Percentiles rank a stretch among this genome's conserved stretches.
These are phyloP conservation scores for Taiozyma onychis DNA, from an alignment of 1,139 yeast species.

Conservation along the genomic window DNA sequence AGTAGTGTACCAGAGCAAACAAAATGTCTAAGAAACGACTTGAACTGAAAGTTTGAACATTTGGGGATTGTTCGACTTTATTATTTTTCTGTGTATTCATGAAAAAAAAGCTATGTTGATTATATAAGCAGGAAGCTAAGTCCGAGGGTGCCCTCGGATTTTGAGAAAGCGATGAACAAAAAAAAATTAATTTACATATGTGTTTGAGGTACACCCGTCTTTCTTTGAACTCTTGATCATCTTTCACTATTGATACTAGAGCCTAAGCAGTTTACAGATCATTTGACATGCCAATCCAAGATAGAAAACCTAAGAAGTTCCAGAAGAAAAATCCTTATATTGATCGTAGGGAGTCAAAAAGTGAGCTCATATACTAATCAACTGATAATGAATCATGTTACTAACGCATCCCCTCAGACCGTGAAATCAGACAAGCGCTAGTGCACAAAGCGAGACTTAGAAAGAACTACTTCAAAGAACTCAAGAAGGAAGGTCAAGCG, in stretches of 20 bases:
- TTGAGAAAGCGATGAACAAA: neutral
- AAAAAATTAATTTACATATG: neutral
- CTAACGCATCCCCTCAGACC: conserved; percentile 12
- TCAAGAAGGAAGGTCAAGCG: conserved; percentile 62
- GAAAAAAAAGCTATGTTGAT: neutral
- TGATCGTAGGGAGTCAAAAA: conserved; percentile 21
- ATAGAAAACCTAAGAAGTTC: conserved; percentile 2
- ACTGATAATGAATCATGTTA: neutral
- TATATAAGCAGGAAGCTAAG: neutral
- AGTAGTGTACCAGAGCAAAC: neutral
- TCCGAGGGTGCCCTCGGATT: neutral
- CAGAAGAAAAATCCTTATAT: conserved; percentile 19
- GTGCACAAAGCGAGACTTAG: conserved; percentile 79
- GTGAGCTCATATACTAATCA: conserved; percentile 5
- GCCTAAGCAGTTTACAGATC: conserved; percentile 5
- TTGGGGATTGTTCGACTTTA: neutral
- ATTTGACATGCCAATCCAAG: neutral
- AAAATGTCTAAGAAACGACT: neutral
- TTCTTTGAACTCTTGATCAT: neutral
- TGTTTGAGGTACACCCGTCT: neutral
- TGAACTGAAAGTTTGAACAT: neutral
- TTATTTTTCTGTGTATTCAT: neutral
- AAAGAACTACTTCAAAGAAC: conserved; percentile 73
- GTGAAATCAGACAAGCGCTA: conserved; percentile 61
- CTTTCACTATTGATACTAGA: neutral